Percentiles rank a stretch among this genome's conserved stretches.
Evolutionary conservation across 2,329 filamentous ascomycete species (phyloP).

Genomic region (Colletotrichum kahawae): DNA sequence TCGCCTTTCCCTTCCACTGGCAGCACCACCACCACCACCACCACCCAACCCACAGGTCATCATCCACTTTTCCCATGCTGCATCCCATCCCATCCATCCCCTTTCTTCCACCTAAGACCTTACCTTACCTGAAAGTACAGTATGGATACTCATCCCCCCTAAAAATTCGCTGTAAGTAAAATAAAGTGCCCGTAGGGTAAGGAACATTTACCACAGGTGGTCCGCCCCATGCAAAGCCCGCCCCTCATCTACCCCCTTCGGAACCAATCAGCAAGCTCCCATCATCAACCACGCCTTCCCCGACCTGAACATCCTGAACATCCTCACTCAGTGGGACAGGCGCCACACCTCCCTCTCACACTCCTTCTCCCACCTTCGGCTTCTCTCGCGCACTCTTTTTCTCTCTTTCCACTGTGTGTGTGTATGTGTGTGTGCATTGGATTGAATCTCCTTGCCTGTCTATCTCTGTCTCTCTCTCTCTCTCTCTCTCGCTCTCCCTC

Average conservation of each 20-base stretch:
- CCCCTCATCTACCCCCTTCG: background rate
- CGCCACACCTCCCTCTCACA: conserved; percentile 11
- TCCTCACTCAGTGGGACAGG: conserved; percentile 11
- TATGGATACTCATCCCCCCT: background rate
- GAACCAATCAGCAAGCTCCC: conserved; percentile 18
- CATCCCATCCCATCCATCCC: background rate
- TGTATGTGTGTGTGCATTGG: background rate
- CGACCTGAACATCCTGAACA: conserved; percentile 10
- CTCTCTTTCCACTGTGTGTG: background rate
- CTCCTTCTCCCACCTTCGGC: conserved; percentile 6
- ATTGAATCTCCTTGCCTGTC: background rate
- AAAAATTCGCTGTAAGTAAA: background rate
- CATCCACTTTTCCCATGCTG: background rate
- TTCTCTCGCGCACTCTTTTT: background rate
- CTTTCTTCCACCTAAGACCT: background rate
- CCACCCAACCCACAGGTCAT: background rate
- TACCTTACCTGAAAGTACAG: background rate
- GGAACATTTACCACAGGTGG: background rate
- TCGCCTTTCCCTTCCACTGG: background rate
- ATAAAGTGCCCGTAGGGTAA: background rate
- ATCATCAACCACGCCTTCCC: conserved; percentile 10
- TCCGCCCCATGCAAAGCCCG: background rate
- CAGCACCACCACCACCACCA: background rate
- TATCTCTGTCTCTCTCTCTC: background rate
- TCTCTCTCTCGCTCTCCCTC: background rate